Evolutionary conservation across 1,284 basidiomycete genomes (phyloP), one percentile per base, ranked within the genome.

Genomic region (Moesziomyces antarcticus): DNA sequence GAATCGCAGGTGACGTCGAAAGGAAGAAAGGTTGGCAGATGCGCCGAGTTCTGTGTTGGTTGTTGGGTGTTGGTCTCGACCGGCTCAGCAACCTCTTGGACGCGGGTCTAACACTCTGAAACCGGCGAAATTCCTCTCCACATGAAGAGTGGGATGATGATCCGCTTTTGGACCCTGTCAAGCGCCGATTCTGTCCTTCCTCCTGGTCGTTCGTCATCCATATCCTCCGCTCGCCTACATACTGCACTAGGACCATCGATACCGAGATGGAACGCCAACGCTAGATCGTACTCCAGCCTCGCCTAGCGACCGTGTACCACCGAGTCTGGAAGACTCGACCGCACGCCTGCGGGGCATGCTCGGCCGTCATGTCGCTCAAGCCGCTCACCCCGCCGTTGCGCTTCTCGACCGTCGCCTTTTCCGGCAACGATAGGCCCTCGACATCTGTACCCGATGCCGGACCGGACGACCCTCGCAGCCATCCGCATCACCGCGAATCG

Each of bases 361-460:
- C 24, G 24, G 24, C 35, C 45, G 46, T 14, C 43, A 75, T 73
- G 73, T 67, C 70, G 37, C 56, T 67, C 47, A 62, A 69, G 55
- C 76, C 76, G 21, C 72, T 80, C 43, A 73, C 76, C 1, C 78
- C 78, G 41, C 78, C 78, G 48, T 62, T 80, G 37, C 74, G 78
- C 53, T 80, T 80, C 44, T 73, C 76, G 5, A 73, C 65, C 9
- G 63, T 80, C 14, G 78, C 78, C 13, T 80, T 78, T 45, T 69
- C 66, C 3, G 25, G 47, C 16, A 27, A 42, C 9, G 61, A 70
- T 20, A 30, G 59, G 30, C 7, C 43, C n/a, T 33, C 13, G 22
- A 43, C 25, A 5, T 10, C 18, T 1, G 5, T n/a, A 3, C 43
- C 51, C 3, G 30, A 18, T 4, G n/a, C 41, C 35, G 1, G 3